phyloP scores from a whole-genome alignment of 306 rosid genomes.

The Citrullus mucosospermus region DNA sequence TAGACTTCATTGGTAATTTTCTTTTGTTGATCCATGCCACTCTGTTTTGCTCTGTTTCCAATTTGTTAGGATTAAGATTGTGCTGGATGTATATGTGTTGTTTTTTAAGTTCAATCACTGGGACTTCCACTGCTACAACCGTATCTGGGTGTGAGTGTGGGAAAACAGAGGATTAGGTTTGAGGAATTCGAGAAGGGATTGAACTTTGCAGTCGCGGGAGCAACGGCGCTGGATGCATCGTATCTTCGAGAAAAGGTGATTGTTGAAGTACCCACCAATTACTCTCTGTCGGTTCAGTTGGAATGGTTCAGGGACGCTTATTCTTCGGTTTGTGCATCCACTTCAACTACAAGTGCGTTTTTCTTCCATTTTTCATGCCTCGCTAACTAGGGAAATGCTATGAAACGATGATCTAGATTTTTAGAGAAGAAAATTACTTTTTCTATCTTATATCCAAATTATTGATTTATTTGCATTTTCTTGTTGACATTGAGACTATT shows the following conservation, averaged over 20 bases:
- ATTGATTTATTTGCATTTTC: too few species aligned
- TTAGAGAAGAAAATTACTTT: too few species aligned
- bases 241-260: constrained; percentile 23
- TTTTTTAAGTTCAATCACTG: constrained; percentile 25
- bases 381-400: too few species aligned
- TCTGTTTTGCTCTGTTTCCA: not conserved
- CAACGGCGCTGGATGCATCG: constrained; percentile 25
- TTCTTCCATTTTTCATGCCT: too few species aligned
- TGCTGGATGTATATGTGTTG: too few species aligned
- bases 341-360: constrained; percentile 16
- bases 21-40: not conserved
- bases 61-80: too few species aligned
- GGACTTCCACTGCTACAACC: constrained; percentile 36
- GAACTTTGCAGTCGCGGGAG: constrained; percentile 45
- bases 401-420: too few species aligned
- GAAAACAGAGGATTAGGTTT: not conserved
- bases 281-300: constrained; percentile 29
- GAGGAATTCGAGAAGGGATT: not conserved
- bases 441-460: too few species aligned
- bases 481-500: too few species aligned
- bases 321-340: constrained; percentile 18
- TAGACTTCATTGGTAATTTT: not conserved
- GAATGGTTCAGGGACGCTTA: constrained; percentile 37
- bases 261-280: not conserved
- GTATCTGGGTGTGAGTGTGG: not conserved